Base-by-base conservation (phyloP, 2,329 filamentous ascomycete species). In the Cyclaneusma minus region DNA sequence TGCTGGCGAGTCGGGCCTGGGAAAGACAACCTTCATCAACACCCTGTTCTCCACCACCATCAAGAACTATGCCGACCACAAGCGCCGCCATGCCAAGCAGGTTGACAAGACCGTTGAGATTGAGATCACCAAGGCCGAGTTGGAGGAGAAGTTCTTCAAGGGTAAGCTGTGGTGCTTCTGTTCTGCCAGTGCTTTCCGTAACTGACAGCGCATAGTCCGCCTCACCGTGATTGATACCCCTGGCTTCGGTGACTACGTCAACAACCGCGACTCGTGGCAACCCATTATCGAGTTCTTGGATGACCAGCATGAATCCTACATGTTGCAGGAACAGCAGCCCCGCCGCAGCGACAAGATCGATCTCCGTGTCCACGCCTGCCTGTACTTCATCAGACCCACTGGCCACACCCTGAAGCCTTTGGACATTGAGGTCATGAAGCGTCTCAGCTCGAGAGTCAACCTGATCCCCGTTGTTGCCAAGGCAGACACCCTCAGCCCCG, bases 131-230 rank as follows among this genome's bases (percentile, higher is more conserved):
- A 98, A 98, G 71, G 89, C 89, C 33, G 89, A 98, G 65, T 65
- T 98, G 38, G 89, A 98, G 63, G 89, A 98, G 77, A 98, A 98
- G 67, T 98, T 98, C 69, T 98, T 98, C 78, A 98, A 98, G 71
- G 87, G 87, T 94, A 64, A 31, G 49, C 18, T 8, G 7, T 20
- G 8, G 18, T 8, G 11, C 18, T 7, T 7, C 18, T 7, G 22
- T 8, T 7, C 16, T n/a, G 18, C 7, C n/a, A n/a, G n/a, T n/a
- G n/a, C n/a, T n/a, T n/a, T n/a, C n/a, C n/a, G n/a, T n/a, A n/a
- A 28, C 33, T 43, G 29, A 42, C 33, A 35, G 20, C 35, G 33
- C 35, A 28, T 49, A 95, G 89, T 98, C 53, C 89, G 89, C 52
- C 64, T 98, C 50, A 98, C 89, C 39, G 89, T 98, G 49, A 98